A percentile compares a stretch with the other conserved stretches of the same genome.
Conservation (phyloP, 345 rosid species). For the Balakata baccata region DNA sequence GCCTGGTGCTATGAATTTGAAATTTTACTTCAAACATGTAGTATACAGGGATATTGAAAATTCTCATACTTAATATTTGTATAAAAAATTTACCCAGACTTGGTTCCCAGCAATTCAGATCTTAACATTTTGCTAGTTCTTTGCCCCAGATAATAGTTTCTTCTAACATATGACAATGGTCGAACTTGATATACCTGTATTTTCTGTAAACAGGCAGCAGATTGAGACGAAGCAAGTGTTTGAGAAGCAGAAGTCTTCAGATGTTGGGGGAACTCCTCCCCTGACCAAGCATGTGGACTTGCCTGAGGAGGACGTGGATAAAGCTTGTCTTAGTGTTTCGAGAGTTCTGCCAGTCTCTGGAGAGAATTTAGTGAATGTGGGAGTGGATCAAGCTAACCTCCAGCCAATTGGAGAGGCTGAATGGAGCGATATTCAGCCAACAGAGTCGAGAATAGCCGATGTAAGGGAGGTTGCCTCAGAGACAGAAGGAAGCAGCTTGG, state of each 20-base stretch:
- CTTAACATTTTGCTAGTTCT: not conserved
- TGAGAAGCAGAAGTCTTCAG: conserved; percentile 60
- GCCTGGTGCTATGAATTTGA: not conserved
- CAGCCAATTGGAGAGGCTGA: conserved; percentile 56
- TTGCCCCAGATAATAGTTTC: not conserved
- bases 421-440: conserved; percentile 91
- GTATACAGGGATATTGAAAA: not conserved
- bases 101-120: not conserved
- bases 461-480: conserved; percentile 70
- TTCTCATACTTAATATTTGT: not conserved
- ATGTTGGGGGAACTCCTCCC: conserved; percentile 38
- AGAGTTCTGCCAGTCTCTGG: conserved; percentile 44
- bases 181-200: not conserved
- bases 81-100: not conserved
- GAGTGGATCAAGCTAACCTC: conserved; percentile 51
- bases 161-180: not conserved
- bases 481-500: conserved; percentile 68
- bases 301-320: conserved; percentile 73
- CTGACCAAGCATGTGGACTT: conserved; percentile 65
- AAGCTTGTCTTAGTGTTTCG: conserved; percentile 80
- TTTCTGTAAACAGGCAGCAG: conserved; percentile 57
- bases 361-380: conserved; percentile 59
- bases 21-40: not conserved
- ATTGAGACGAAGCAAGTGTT: conserved; percentile 72
- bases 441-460: conserved; percentile 69